Evolutionary conservation across 1,284 basidiomycete species (phyloP).

Genomic region (Porogramme epimiltina): DNA sequence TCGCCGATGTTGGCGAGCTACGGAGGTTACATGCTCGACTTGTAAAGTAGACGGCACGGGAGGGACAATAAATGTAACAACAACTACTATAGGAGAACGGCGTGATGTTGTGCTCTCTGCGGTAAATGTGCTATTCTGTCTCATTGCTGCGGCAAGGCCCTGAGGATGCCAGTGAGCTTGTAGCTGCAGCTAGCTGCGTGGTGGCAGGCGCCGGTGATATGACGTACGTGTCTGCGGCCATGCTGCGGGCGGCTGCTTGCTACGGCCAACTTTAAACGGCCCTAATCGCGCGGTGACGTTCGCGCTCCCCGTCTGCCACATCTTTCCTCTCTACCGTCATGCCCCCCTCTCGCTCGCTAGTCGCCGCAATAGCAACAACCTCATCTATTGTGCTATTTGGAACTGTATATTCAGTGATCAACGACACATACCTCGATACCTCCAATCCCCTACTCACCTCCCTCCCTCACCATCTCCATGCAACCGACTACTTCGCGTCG

Average conservation of each 20-base stretch:
- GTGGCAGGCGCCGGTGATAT: constrained; percentile 4
- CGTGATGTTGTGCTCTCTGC: no score
- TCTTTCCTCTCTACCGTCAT: constrained; percentile 9
- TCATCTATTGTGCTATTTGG: constrained; percentile 47
- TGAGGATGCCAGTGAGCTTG: no score
- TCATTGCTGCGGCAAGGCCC: no score
- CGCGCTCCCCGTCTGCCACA: background rate
- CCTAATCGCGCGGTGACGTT: no score
- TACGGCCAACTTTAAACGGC: no score
- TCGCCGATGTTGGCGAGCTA: no score
- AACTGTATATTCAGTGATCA: constrained; percentile 51
- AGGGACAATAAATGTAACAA: no score
- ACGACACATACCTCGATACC: constrained; percentile 65
- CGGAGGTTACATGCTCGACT: no score
- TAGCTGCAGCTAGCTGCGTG: background rate
- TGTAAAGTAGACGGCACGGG: no score
- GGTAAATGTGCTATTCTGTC: no score
- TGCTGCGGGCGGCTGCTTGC: no score
- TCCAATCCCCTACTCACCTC: constrained; percentile 70
- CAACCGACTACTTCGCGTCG: constrained; percentile 77
- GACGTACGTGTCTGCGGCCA: constrained; percentile 7
- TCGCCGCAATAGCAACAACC: constrained; percentile 16
- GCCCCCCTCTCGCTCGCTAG: constrained; percentile 13
- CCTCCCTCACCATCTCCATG: constrained; percentile 66
- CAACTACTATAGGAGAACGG: no score